phyloP scores from a whole-genome alignment of 1,284 basidiomycete genomes.

The Ganoderma sp. region DNA sequence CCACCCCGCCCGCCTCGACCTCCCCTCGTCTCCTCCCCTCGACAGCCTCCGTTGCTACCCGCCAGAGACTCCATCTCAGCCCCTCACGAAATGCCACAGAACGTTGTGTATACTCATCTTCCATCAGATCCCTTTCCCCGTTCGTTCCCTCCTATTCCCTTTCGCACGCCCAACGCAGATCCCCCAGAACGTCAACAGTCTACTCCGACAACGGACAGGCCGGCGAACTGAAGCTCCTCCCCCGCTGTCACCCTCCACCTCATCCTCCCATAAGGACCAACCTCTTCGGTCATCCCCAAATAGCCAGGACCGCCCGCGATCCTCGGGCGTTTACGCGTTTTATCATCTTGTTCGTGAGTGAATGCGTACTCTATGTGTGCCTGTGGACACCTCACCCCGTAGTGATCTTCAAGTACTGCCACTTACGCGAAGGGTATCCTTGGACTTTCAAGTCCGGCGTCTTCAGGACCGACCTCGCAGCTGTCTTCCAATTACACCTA shows the following conservation, averaged over 20 bases:
- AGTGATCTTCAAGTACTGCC: too few relatives aligned
- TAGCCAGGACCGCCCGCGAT: neutral
- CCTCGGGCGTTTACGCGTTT: neutral
- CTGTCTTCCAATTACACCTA: neutral
- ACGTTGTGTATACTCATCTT: neutral
- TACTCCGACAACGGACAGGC: constrained; percentile 1
- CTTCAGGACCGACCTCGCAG: neutral
- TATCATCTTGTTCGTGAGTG: neutral
- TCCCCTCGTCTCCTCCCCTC: neutral
- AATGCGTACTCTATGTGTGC: neutral
- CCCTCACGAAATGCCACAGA: neutral
- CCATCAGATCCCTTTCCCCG: neutral
- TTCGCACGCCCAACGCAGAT: constrained; percentile 1
- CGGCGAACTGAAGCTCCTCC: neutral
- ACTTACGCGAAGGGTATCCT: neutral
- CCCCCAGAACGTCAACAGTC: neutral
- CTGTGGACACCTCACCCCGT: neutral
- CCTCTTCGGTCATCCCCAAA: neutral
- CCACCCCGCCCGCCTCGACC: neutral
- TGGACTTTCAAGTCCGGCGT: neutral
- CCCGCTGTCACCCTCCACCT: neutral
- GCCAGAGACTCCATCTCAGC: constrained; percentile 2
- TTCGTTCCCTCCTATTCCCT: neutral
- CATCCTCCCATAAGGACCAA: too few relatives aligned
- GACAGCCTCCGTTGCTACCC: neutral